phyloP scores from a whole-genome alignment of 805 yeast genomes.

The Middelhovenomyces tepae region DNA sequence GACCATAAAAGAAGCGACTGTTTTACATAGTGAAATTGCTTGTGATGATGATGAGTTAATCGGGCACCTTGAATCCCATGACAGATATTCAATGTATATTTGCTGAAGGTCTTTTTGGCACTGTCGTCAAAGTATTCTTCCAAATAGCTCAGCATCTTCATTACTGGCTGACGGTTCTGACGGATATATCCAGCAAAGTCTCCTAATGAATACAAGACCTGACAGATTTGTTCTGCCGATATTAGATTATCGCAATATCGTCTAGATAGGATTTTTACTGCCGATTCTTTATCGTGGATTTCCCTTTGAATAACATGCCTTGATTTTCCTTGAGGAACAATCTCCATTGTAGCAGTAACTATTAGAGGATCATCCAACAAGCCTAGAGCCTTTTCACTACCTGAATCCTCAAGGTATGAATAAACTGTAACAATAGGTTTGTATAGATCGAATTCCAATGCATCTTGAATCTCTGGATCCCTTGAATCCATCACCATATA shows the following conservation, averaged over 20 bases:
- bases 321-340: constrained; percentile 49
- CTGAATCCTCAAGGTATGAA: constrained; percentile 35
- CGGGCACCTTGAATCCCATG: constrained; percentile 64
- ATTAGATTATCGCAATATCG: constrained; percentile 35
- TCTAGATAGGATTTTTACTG: constrained; percentile 51
- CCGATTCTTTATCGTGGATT: constrained; percentile 58
- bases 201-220: constrained; percentile 66
- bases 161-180: constrained; percentile 59
- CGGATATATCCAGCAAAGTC: constrained; percentile 68
- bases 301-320: constrained; percentile 47
- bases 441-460: constrained; percentile 68
- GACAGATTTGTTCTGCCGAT: constrained; percentile 56
- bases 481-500: constrained; percentile 83
- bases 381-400: constrained; percentile 24
- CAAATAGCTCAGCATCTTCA: constrained; percentile 48
- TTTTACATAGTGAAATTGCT: constrained; percentile 65
- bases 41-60: constrained; percentile 61
- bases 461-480: constrained; percentile 57
- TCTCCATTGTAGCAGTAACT: constrained; percentile 58
- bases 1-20: constrained; percentile 74
- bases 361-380: constrained; percentile 52
- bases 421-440: constrained; percentile 62
- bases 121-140: constrained; percentile 36
- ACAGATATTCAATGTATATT: constrained; percentile 50
- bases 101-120: too few relatives aligned